Base-by-base conservation (phyloP, 768 basidiomycete genomes). In the Lactifluus piperatus region DNA sequence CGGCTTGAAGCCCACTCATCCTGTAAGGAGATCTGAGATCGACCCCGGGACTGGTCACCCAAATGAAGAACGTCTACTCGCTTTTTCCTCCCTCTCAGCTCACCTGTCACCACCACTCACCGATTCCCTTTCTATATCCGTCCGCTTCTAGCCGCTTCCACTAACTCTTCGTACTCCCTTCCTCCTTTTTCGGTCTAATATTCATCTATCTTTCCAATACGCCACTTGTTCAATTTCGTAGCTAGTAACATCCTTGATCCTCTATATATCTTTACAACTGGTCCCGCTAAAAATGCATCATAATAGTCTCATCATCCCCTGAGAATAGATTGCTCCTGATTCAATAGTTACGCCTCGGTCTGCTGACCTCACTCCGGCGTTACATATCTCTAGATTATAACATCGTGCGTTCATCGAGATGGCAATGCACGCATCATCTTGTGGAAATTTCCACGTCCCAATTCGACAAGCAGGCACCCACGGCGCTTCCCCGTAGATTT, bases 1-100 rank as follows among this genome's bases (percentile, higher is more conserved):
- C 62, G 58, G 58, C 52, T 60, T 63, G 58, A 61, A 63, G 62
- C 58, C 51, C 58, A 63, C 58, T 61, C 62, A 63, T 63, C 62
- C 62, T 63, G 62, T 61, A 63, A 63, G 62, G 58, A 62, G 62
- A 63, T 63, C 62, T 63, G 27, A 63, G 62, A 63, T 63, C 62
- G 58, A 50, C 62, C 62, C 62, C 60, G 60, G 62, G 62, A 46
- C 62, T 61, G 52, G 58, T 63, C 62, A 50, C 52, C 62, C 62
- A 63, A 63, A 63, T 63, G 62, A 63, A 63, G 62, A 54, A 50
- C 62, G 58, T 54, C 52, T 58, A 55, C 51, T 53, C 51, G 57
- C 61, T 59, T 62, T 60, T 60, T 60, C 51, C 58, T 60, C 57
- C 57, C 61, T 53, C 61, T 22, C 61, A 45, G 57, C 54, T 51